A percentile compares a stretch with the other conserved stretches of the same genome.
Evolutionary conservation across 2,329 filamentous ascomycete species (phyloP).

Genomic region (Arthrobotrys musiformis): DNA sequence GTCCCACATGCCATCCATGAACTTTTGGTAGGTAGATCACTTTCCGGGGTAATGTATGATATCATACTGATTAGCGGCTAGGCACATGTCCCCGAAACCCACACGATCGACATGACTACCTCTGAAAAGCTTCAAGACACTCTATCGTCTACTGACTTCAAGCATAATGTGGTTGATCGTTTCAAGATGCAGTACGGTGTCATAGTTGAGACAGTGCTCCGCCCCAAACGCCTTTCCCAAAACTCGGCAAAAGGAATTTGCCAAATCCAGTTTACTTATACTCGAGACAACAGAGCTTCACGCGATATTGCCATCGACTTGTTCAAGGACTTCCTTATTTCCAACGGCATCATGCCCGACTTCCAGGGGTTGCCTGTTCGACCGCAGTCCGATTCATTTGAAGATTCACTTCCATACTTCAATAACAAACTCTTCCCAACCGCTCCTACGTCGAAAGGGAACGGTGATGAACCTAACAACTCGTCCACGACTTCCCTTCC

Average conservation of each 20-base stretch:
- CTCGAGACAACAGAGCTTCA: slow-evolving; percentile 94
- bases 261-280: slow-evolving; percentile 80
- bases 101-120: slow-evolving; percentile 86
- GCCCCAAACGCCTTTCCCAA: slow-evolving; percentile 70
- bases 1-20: slow-evolving; percentile 96
- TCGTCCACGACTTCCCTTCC: slow-evolving; percentile 47
- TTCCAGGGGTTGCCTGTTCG: slow-evolving; percentile 95
- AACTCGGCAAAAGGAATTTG: slow-evolving; percentile 57
- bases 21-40: slow-evolving; percentile 74
- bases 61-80: slow-evolving; percentile 63
- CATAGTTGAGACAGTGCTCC: slow-evolving; percentile 78
- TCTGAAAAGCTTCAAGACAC: slow-evolving; percentile 81
- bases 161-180: slow-evolving; percentile 80
- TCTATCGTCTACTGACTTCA: slow-evolving; percentile 82
- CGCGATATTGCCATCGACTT: slow-evolving; percentile 97
- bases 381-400: slow-evolving; percentile 98
- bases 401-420: slow-evolving; percentile 95
- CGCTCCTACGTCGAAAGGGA: slow-evolving; percentile 77
- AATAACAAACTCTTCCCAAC: slow-evolving; percentile 96
- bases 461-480: slow-evolving; percentile 54
- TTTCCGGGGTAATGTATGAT: background rate
- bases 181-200: slow-evolving; percentile 93
- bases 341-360: slow-evolving; percentile 85
- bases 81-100: slow-evolving; percentile 97
- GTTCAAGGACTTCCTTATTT: slow-evolving; percentile 83